These are phyloP conservation scores for Fusarium ambrosium DNA, from an alignment of 2,329 filamentous ascomycete genomes.

Conservation along the genomic window DNA sequence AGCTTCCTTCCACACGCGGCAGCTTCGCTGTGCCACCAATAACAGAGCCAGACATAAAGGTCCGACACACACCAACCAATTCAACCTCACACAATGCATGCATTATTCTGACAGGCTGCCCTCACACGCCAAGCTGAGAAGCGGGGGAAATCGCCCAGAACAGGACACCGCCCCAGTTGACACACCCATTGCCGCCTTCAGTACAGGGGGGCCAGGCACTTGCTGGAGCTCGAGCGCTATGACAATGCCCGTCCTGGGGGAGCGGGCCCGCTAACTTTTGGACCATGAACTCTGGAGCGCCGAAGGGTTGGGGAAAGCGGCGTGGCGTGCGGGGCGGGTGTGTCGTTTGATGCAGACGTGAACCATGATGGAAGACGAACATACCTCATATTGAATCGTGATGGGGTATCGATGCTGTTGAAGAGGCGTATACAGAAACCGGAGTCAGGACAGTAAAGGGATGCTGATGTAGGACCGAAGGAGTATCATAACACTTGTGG, in stretches of 20 bases:
- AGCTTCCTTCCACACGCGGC: slow-evolving; percentile 17
- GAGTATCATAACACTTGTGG: neutral
- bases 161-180: slow-evolving; percentile 9
- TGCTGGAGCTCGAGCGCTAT: slow-evolving; percentile 17
- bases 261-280: slow-evolving; percentile 28
- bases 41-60: slow-evolving; percentile 14
- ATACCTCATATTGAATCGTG: slow-evolving; percentile 32
- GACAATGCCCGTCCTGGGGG: slow-evolving; percentile 16
- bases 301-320: slow-evolving; percentile 20
- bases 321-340: slow-evolving; percentile 23
- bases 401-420: neutral
- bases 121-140: slow-evolving; percentile 33
- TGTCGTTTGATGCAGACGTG: neutral
- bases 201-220: slow-evolving; percentile 29
- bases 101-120: slow-evolving; percentile 8
- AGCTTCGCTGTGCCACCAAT: neutral
- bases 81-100: too few relatives aligned
- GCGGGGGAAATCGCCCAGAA: slow-evolving; percentile 28
- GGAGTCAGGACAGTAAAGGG: neutral
- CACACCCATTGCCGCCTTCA: slow-evolving; percentile 26
- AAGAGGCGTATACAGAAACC: neutral
- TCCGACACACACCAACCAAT: too few relatives aligned
- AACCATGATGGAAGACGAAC: slow-evolving; percentile 14
- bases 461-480: neutral
- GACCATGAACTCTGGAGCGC: slow-evolving; percentile 11